Evolutionary conservation across 108 stramenopile genomes (phyloP).

Genomic region (Craspedostauros australis): DNA sequence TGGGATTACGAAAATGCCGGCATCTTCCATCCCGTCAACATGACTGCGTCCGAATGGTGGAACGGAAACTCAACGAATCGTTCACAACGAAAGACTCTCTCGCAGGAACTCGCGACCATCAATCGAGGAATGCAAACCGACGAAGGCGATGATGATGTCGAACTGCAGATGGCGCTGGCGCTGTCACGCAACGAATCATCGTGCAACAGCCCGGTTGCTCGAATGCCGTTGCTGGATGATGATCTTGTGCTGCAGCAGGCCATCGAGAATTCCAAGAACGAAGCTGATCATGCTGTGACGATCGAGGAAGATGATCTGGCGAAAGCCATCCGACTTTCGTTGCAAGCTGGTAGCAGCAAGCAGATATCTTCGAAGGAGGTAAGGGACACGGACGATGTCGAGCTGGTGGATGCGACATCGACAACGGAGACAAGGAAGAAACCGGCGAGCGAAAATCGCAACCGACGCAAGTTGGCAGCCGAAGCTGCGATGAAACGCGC

Average conservation of each 20-base stretch:
- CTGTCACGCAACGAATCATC: background rate
- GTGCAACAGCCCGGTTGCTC: background rate
- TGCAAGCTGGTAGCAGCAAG: background rate
- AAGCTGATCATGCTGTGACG: background rate
- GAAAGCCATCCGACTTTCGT: background rate
- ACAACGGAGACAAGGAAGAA: background rate
- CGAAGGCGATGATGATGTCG: background rate
- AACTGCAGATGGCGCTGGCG: no score
- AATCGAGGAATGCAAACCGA: background rate
- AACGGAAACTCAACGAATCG: no score
- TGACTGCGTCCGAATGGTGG: background rate
- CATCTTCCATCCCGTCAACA: slow-evolving; percentile 3
- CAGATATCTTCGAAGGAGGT: background rate
- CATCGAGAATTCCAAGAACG: background rate
- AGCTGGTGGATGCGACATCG: background rate
- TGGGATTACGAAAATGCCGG: slow-evolving; percentile 5
- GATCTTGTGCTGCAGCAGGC: background rate
- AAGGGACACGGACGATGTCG: background rate
- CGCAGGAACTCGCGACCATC: background rate
- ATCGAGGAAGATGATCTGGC: background rate
- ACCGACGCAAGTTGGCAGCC: slow-evolving; percentile 7
- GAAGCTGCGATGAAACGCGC: slow-evolving; percentile 14
- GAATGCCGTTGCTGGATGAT: background rate
- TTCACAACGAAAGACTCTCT: background rate
- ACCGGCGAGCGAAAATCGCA: background rate